A percentile compares a stretch with the other conserved stretches of the same genome.
Evolutionary conservation across 2,329 filamentous ascomycete genomes (phyloP).

Genomic region (Stenocarpella maydis): DNA sequence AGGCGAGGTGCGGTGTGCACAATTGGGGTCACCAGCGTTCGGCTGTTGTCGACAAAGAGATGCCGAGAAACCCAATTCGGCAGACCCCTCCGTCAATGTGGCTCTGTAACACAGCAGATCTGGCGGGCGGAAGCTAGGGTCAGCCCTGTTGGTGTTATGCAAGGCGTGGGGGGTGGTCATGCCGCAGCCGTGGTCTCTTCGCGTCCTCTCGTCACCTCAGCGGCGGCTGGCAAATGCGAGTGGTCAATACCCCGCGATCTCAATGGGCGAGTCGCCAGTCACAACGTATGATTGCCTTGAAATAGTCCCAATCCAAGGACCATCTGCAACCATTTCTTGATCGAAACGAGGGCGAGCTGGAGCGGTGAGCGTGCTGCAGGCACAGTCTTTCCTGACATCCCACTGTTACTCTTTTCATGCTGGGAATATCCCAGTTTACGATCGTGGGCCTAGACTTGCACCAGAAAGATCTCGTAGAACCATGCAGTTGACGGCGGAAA

Average conservation of each 20-base stretch:
- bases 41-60: constrained; percentile 4
- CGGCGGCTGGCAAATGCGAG: background rate
- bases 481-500: constrained; percentile 25
- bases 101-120: constrained; percentile 7
- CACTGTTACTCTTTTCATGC: constrained; percentile 25
- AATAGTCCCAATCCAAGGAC: constrained; percentile 12
- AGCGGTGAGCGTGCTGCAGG: constrained; percentile 36
- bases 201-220: constrained; percentile 1
- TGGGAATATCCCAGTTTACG: constrained; percentile 33
- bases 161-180: constrained; percentile 7
- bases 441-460: constrained; percentile 17
- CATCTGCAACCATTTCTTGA: constrained; percentile 5
- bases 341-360: constrained; percentile 12
- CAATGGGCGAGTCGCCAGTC: background rate
- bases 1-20: background rate
- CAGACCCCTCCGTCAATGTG: constrained; percentile 11
- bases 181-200: background rate
- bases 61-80: constrained; percentile 6
- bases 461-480: constrained; percentile 17
- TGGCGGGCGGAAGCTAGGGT: background rate
- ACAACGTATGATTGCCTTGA: background rate
- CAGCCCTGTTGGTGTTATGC: constrained; percentile 7
- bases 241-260: background rate
- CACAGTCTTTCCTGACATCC: constrained; percentile 32
- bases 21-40: background rate